Percentiles rank a stretch among this genome's conserved stretches.
phyloP scores from a whole-genome alignment of 441 rosid species.

The Gossypium schwendimanii region DNA sequence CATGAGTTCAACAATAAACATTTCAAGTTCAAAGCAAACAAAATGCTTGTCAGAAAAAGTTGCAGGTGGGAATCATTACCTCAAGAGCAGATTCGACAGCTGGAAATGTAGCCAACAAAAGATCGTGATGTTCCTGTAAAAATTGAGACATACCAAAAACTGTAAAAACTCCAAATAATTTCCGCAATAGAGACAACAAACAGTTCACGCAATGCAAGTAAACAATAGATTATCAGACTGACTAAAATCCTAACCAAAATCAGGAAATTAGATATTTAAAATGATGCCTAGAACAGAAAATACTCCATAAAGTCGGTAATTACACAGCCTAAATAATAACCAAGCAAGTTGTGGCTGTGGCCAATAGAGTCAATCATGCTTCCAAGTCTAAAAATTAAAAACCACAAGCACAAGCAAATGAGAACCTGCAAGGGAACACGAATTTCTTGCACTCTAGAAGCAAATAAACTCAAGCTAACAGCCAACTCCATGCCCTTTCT shows the following conservation, averaged over 20 bases:
- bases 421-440: slow-evolving; percentile 94
- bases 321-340: slow-evolving; percentile 12
- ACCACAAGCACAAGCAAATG: not conserved
- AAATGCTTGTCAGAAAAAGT: slow-evolving; percentile 16
- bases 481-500: slow-evolving; percentile 99
- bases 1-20: slow-evolving; percentile 25
- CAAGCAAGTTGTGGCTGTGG: not conserved
- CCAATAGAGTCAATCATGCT: slow-evolving; percentile 12
- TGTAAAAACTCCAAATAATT: slow-evolving; percentile 14
- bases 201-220: not conserved
- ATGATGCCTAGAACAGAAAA: slow-evolving; percentile 6
- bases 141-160: slow-evolving; percentile 17
- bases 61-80: slow-evolving; percentile 39
- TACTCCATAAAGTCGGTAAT: slow-evolving; percentile 5
- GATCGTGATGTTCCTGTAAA: slow-evolving; percentile 92
- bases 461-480: slow-evolving; percentile 96
- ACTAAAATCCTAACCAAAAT: slow-evolving; percentile 10
- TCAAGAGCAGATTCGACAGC: slow-evolving; percentile 75
- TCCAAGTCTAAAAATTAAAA: not conserved
- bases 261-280: slow-evolving; percentile 2
- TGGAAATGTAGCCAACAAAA: slow-evolving; percentile 70
- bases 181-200: slow-evolving; percentile 15
- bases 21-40: slow-evolving; percentile 14
- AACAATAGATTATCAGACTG: slow-evolving; percentile 10
- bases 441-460: slow-evolving; percentile 96